Evolutionary conservation across 257 asterid species (phyloP), one percentile per base, ranked within the genome.

Genomic region (Scutellaria barbata): DNA sequence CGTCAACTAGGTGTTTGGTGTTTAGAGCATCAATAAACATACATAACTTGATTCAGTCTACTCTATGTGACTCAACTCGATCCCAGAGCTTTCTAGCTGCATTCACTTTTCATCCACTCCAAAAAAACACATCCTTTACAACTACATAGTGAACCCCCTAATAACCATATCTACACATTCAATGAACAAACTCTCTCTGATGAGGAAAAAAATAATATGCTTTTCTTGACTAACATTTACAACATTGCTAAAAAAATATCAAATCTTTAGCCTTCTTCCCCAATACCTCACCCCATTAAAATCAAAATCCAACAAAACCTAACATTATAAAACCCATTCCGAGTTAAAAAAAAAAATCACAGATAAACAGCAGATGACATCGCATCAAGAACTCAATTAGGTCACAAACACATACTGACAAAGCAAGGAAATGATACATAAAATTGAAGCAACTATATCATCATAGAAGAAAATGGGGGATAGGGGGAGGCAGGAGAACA

Each of bases 391-490:
- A 62, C 25, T 11, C 52, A 71, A 66, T 62, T 66, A 77, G 66
- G 78, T 71, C 76, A 74, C 37, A 68, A 22, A 75, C 66, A 18
- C 51, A 56, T 11, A 50, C 20, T 6, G 17, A 40, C 0, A 8
- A 6, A 20, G 37, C 1, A 63, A 41, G 20, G 8, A 37, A 35
- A 37, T 9, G 7, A 43, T 9, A 55, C 2, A 55, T 7, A 16
- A 64, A 48, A 11, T 18, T 8, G 58, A 63, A 45, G 8, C 25
- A 57, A 41, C 37, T 9, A 39, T 42, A 66, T 52, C 39, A 63
- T 52, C 72, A 20, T 4, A 47, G 2, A 50, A 46, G 14, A 9
- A 20, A 65, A 6, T 5, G 8, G 64, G 12, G 61, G 42, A 0
- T 25, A 11, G 4, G 0, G 6, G 17, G 43, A 7, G 66, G 20